Evolutionary conservation across 306 rosid species (phyloP).

Genomic region (Neltuma alba): DNA sequence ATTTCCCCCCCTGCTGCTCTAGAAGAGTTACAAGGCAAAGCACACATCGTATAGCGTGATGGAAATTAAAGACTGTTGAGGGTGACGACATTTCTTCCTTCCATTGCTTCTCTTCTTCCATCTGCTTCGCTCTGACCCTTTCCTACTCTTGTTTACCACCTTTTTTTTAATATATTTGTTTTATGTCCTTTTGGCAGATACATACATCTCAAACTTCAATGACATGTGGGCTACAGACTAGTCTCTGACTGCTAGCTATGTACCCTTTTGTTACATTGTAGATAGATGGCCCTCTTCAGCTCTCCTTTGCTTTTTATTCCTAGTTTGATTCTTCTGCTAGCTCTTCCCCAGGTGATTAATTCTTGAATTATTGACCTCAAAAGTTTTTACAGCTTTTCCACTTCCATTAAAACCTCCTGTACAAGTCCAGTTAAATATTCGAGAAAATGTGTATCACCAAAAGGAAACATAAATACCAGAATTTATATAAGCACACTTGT

Average conservation of each 20-base stretch:
- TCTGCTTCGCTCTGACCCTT: slow-evolving; percentile 34
- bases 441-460: not conserved
- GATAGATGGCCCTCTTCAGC: slow-evolving; percentile 35
- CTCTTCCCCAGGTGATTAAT: slow-evolving; percentile 92
- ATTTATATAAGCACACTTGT: not conserved
- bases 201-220: slow-evolving; percentile 59
- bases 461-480: not conserved
- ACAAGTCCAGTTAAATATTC: too few species aligned
- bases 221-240: slow-evolving; percentile 37
- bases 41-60: slow-evolving; percentile 85
- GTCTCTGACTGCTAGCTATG: slow-evolving; percentile 50
- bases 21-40: slow-evolving; percentile 62
- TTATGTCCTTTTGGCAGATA: slow-evolving; percentile 24
- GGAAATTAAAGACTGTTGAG: slow-evolving; percentile 78
- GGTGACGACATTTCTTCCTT: slow-evolving; percentile 69
- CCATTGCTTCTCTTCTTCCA: slow-evolving; percentile 31
- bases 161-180: not conserved
- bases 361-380: slow-evolving; percentile 79
- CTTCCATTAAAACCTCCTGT: slow-evolving; percentile 7
- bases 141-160: slow-evolving; percentile 3
- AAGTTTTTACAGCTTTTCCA: slow-evolving; percentile 68
- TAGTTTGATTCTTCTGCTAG: slow-evolving; percentile 61
- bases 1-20: too few species aligned
- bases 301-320: slow-evolving; percentile 33
- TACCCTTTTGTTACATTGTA: slow-evolving; percentile 50